Evolutionary conservation across 202 grass and related monocot genomes (phyloP).

Genomic region (Digitaria exilis): DNA sequence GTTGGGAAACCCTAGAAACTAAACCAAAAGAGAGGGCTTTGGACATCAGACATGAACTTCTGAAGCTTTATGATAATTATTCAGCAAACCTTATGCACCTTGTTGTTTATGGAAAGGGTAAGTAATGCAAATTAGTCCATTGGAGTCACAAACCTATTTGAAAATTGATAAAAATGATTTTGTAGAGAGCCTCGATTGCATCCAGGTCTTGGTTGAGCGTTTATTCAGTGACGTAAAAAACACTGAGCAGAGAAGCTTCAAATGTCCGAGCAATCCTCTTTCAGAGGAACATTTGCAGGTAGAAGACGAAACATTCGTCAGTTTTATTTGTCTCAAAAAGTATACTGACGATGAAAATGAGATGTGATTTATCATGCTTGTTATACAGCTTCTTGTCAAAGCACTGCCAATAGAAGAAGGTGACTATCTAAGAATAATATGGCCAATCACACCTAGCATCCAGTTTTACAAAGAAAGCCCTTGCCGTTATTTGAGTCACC

Average conservation of each 20-base stretch:
- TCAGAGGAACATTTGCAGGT: conserved; percentile 70
- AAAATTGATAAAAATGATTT: conserved; percentile 42
- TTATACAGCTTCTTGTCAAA: conserved; percentile 70
- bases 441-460: conserved; percentile 66
- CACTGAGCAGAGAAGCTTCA: conserved; percentile 52
- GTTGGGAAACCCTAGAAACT: conserved; percentile 89
- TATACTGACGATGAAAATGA: conserved; percentile 13
- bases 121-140: conserved; percentile 24
- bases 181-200: conserved; percentile 73
- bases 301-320: conserved; percentile 13
- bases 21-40: conserved; percentile 78
- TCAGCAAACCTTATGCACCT: conserved; percentile 91
- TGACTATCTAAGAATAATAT: conserved; percentile 66
- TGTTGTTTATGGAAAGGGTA: conserved; percentile 84
- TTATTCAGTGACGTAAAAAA: conserved; percentile 62
- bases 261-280: conserved; percentile 66
- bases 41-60: conserved; percentile 77
- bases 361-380: conserved; percentile 22
- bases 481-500: conserved; percentile 60
- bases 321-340: conserved; percentile 24
- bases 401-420: conserved; percentile 68
- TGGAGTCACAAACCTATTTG: conserved; percentile 15
- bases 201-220: conserved; percentile 62
- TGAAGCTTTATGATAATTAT: conserved; percentile 92
- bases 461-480: conserved; percentile 69